Conservation (phyloP, 1,139 yeast genomes). For the Starmera stellimalicola region DNA sequence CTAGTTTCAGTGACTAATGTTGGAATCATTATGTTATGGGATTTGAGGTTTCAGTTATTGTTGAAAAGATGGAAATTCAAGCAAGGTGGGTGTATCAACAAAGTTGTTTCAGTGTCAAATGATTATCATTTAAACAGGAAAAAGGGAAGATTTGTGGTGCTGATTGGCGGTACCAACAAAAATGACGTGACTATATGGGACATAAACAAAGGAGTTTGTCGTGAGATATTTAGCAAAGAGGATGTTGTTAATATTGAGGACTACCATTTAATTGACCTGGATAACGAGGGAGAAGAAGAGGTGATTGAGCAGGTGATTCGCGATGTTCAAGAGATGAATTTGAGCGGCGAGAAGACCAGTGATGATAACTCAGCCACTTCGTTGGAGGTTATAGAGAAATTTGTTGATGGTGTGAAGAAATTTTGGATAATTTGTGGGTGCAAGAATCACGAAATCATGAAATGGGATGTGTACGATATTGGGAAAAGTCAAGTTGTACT, state of each 20-base stretch:
- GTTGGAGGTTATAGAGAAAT: slow-evolving; percentile 15
- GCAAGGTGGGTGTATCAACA: slow-evolving; percentile 36
- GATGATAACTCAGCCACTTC: slow-evolving; percentile 21
- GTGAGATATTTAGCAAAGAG: slow-evolving; percentile 37
- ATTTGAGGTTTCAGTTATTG: slow-evolving; percentile 54
- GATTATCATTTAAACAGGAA: slow-evolving; percentile 23
- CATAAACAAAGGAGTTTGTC: slow-evolving; percentile 53
- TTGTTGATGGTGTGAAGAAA: slow-evolving; percentile 13
- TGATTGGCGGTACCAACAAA: slow-evolving; percentile 58
- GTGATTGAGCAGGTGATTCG: slow-evolving; percentile 3
- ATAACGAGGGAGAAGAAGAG: slow-evolving; percentile 1
- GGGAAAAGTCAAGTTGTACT: slow-evolving; percentile 31
- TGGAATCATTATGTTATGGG: slow-evolving; percentile 78
- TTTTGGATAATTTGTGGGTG: slow-evolving; percentile 26
- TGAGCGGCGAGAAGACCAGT: slow-evolving; percentile 3
- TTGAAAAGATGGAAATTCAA: slow-evolving; percentile 56
- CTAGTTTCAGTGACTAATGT: slow-evolving; percentile 62
- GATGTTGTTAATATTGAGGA: slow-evolving; percentile 25
- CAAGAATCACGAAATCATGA: slow-evolving; percentile 29
- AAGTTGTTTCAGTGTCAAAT: slow-evolving; percentile 35
- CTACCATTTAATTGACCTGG: slow-evolving; percentile 18
- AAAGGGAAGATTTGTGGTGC: slow-evolving; percentile 34
- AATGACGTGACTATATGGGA: slow-evolving; percentile 72
- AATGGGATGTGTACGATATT: slow-evolving; percentile 37
- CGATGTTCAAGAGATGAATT: slow-evolving; percentile 2